Conservation (phyloP, 768 basidiomycete genomes). For the Lactarius indigo region DNA sequence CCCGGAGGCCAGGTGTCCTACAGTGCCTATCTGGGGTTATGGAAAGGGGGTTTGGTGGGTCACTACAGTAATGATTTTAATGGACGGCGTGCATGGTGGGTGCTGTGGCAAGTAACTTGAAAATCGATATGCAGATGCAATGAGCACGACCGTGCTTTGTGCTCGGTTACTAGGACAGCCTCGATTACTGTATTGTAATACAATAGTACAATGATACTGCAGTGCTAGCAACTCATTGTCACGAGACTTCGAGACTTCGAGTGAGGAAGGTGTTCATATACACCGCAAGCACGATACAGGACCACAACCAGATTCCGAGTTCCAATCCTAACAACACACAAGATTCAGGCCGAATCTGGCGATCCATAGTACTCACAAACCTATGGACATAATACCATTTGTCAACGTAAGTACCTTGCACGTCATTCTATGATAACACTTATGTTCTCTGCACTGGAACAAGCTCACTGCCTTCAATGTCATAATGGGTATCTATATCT, state of each 20-base stretch:
- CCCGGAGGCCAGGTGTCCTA: too few relatives aligned
- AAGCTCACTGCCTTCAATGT: neutral
- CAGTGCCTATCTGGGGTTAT: neutral
- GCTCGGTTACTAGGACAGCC: too few relatives aligned
- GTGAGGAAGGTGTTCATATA: too few relatives aligned
- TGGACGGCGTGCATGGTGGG: neutral
- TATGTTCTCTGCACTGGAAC: neutral
- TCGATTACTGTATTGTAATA: neutral
- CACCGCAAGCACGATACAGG: neutral
- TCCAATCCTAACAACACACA: neutral
- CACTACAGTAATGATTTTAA: neutral
- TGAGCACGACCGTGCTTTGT: too few relatives aligned
- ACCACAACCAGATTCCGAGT: neutral
- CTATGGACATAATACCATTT: neutral
- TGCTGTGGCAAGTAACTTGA: neutral
- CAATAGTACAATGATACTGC: too few relatives aligned
- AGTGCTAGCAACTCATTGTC: too few relatives aligned
- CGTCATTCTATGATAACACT: too few relatives aligned
- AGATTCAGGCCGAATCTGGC: neutral
- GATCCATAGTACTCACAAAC: neutral
- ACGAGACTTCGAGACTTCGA: too few relatives aligned
- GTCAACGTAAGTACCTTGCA: too few relatives aligned
- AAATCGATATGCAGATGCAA: too few relatives aligned
- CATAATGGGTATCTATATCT: conserved; percentile 18
- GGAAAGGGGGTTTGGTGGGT: neutral